Base-by-base conservation (phyloP, 352 stramenopile genomes). In the Thraustochytrium sp. region DNA sequence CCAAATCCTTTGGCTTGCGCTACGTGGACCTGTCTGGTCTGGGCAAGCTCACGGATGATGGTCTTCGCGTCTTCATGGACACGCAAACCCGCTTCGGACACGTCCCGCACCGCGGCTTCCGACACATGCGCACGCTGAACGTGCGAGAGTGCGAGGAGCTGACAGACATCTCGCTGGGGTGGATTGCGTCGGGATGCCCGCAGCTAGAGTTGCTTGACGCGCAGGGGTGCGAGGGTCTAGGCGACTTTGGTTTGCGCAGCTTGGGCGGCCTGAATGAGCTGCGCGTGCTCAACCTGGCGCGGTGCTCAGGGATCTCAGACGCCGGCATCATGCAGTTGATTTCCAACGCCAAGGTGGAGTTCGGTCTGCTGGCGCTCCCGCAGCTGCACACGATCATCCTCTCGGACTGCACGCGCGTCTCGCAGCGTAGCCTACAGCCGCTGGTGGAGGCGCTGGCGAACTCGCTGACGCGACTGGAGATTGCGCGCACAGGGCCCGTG, bases 311-410 rank as follows among this genome's bases (percentile, higher is more conserved):
- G 23, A 68, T 80, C 76, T 65, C 68, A 3, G 68, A 80, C 4
- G 26, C 4, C 13, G 68, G 68, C 9, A 13, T 80, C 29, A 8
- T 48, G 0, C 48, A 80, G 26, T 44, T 80, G 9, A 3, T 59
- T 1, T 80, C 68, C 0, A 53, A 48, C 31, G 68, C 31, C 51
- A 72, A 72, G 40, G 59, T 72, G 8, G 59, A 72, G 46, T 72
- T 72, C 46, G 59, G 59, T 0, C 68, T 64, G 18, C 37, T 9
- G 3, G 44, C 44, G 2, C 68, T 80, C 18, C 34, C 48, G 5
- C 29, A 80, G 44, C 68, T 80, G n/a, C 65, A 77, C 65, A 77
- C 42, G n/a, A n/a, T 77, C 2, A 38, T 80, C 37, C 31, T 72
- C 26, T 65, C 48, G 3, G 38, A 42, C 18, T 64, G 31, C 29